Evolutionary conservation across 768 basidiomycete species (phyloP).

Genomic region (Mycena olivaceomarginata): DNA sequence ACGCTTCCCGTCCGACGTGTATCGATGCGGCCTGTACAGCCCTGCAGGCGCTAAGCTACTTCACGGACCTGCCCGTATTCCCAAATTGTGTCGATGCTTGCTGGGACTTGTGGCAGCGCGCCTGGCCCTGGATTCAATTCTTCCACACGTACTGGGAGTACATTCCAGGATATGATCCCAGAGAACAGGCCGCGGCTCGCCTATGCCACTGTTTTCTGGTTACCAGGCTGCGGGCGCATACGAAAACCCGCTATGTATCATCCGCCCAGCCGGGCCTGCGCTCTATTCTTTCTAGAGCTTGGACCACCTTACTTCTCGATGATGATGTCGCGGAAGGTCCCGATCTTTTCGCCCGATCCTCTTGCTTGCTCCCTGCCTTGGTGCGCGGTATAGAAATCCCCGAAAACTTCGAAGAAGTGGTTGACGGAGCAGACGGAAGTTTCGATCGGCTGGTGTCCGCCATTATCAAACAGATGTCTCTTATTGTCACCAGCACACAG

Average conservation of each 20-base stretch:
- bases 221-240: not conserved
- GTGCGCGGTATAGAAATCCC: not conserved
- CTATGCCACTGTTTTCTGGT: not conserved
- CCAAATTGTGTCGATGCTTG: not conserved
- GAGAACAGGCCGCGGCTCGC: not conserved
- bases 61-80: not conserved
- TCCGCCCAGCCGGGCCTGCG: not conserved
- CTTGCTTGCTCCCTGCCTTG: not conserved
- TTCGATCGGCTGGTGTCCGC: conserved; percentile 7
- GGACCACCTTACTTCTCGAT: conserved; percentile 7
- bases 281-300: not conserved
- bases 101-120: conserved; percentile 3
- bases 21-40: not conserved
- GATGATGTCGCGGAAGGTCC: not conserved
- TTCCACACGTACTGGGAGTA: conserved; percentile 3
- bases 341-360: not conserved
- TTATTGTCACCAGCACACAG: not conserved
- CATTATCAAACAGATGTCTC: conserved; percentile 12
- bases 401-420: not conserved
- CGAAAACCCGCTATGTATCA: not conserved
- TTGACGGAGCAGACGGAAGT: conserved; percentile 9
- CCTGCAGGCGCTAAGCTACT: not conserved
- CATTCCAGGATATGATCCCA: not conserved
- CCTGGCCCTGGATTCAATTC: conserved; percentile 15
- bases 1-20: not conserved